Conservation (phyloP, 345 rosid genomes). For the Brassica rapa region DNA sequence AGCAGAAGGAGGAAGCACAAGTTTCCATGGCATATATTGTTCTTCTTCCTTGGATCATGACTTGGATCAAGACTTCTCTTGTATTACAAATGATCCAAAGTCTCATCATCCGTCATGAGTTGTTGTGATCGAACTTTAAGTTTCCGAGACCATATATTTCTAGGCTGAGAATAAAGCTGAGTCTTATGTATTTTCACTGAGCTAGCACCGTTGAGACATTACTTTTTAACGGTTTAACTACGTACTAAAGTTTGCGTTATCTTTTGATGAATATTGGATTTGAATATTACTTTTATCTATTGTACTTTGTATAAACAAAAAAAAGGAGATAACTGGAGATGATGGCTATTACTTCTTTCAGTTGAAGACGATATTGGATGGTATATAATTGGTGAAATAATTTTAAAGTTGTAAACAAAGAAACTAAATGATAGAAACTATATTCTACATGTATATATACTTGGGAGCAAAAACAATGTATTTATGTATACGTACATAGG, state of each 20-base stretch:
- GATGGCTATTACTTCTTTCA: neutral
- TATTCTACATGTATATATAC: too few relatives aligned
- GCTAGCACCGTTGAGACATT: neutral
- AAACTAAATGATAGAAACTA: neutral
- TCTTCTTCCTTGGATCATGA: slow-evolving; percentile 31
- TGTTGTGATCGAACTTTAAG: neutral
- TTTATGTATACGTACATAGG: neutral
- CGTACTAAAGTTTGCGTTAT: neutral
- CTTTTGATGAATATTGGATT: neutral
- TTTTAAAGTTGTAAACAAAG: neutral
- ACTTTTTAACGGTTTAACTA: neutral
- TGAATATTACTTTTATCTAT: neutral
- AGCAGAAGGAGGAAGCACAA: neutral
- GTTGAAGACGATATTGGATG: neutral
- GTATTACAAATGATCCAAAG: slow-evolving; percentile 32
- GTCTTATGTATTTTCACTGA: neutral
- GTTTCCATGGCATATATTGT: neutral
- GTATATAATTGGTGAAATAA: neutral
- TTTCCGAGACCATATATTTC: neutral
- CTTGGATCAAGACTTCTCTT: slow-evolving; percentile 38
- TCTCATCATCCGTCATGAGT: slow-evolving; percentile 35
- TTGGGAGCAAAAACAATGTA: neutral
- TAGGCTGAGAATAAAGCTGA: neutral
- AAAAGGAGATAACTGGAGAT: neutral
- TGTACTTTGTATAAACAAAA: neutral